A percentile compares a stretch with the other conserved stretches of the same genome.
Evolutionary conservation across 768 basidiomycete species (phyloP).

Genomic region (Hirschioporus abietinus): DNA sequence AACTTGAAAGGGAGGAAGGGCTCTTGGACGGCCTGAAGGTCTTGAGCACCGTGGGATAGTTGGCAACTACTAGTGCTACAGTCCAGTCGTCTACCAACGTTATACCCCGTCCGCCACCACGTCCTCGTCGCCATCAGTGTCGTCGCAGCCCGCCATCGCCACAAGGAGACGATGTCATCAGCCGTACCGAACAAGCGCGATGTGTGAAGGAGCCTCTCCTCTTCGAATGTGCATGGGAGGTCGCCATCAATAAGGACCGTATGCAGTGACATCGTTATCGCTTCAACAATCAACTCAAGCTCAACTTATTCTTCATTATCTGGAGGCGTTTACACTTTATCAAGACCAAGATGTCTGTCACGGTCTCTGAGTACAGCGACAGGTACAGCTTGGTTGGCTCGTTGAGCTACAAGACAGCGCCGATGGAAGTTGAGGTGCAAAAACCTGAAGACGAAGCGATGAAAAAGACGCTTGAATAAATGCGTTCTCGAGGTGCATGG

Average conservation of each 20-base stretch:
- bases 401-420: slow-evolving; percentile 96
- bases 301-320: slow-evolving; percentile 24
- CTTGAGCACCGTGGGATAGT: no score
- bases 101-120: no score
- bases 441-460: slow-evolving; percentile 83
- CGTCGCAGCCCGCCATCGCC: no score
- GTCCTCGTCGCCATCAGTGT: no score
- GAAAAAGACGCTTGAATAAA: slow-evolving; percentile 65
- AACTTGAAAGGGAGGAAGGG: no score
- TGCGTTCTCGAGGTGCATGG: slow-evolving; percentile 93
- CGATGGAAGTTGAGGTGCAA: slow-evolving; percentile 96
- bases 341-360: slow-evolving; percentile 98
- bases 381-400: slow-evolving; percentile 95
- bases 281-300: neutral
- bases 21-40: no score
- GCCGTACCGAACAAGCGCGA: slow-evolving; percentile 45
- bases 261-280: slow-evolving; percentile 2
- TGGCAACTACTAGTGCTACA: no score
- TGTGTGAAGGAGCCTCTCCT: no score
- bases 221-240: slow-evolving; percentile 97
- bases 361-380: slow-evolving; percentile 92
- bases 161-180: neutral
- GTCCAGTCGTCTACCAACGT: no score
- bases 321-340: slow-evolving; percentile 99
- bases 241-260: slow-evolving; percentile 76